These are phyloP conservation scores for Passalora sequoiae DNA, from an alignment of 2,329 filamentous ascomycete species.

Conservation along the genomic window DNA sequence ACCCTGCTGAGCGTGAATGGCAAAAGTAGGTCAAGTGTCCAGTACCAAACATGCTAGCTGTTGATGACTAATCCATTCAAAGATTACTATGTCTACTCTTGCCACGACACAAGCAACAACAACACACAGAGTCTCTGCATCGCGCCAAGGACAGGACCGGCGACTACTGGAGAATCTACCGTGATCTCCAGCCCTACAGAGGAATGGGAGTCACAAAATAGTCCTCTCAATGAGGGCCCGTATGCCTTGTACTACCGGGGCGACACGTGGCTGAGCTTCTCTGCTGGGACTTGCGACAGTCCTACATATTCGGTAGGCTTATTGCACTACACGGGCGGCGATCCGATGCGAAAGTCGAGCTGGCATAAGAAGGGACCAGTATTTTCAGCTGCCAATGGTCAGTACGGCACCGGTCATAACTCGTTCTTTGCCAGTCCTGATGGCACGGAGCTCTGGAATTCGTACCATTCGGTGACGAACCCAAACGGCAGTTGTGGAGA, in stretches of 20 bases:
- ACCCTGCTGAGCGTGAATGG: no score
- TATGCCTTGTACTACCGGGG: slow-evolving; percentile 51
- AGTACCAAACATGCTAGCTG: no score
- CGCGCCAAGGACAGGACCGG: slow-evolving; percentile 38
- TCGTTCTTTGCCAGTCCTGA: slow-evolving; percentile 7
- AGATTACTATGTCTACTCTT: slow-evolving; percentile 54
- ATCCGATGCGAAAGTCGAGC: slow-evolving; percentile 42
- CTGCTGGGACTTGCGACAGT: slow-evolving; percentile 55
- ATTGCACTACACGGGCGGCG: slow-evolving; percentile 50
- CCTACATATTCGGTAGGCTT: slow-evolving; percentile 51
- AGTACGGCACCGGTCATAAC: slow-evolving; percentile 11
- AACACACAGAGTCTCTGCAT: slow-evolving; percentile 43
- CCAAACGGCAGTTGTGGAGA: slow-evolving; percentile 6
- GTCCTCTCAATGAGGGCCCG: slow-evolving; percentile 55
- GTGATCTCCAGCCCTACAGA: slow-evolving; percentile 50
- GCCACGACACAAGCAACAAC: slow-evolving; percentile 35
- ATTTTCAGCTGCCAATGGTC: slow-evolving; percentile 8
- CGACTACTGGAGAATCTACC: slow-evolving; percentile 42
- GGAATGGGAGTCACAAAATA: slow-evolving; percentile 44
- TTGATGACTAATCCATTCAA: no score
- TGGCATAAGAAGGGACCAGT: slow-evolving; percentile 45
- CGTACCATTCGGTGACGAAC: slow-evolving; percentile 7
- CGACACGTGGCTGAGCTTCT: slow-evolving; percentile 51
- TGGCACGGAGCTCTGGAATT: slow-evolving; percentile 8
- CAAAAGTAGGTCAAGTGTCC: no score